Evolutionary conservation across 495 filamentous ascomycete genomes (phyloP).

Genomic region (Daldinia childiae): DNA sequence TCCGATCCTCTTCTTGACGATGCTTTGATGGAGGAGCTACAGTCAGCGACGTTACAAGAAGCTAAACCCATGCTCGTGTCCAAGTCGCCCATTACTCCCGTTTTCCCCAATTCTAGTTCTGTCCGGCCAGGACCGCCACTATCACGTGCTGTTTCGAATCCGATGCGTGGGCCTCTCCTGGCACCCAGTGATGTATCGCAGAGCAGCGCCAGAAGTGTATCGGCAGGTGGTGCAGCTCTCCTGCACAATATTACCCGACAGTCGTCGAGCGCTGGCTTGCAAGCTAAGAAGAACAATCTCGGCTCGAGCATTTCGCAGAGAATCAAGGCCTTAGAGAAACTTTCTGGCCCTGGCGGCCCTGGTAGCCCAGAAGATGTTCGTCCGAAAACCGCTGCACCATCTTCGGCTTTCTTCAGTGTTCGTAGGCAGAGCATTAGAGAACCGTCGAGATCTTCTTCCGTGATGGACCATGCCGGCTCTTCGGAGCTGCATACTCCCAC

Average conservation of each 20-base stretch:
- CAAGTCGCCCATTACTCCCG: constrained; percentile 80
- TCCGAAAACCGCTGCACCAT: constrained; percentile 51
- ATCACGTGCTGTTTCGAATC: constrained; percentile 59
- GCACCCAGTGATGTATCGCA: constrained; percentile 52
- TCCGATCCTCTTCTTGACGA: constrained; percentile 76
- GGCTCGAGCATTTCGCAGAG: constrained; percentile 89
- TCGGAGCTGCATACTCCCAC: constrained; percentile 49
- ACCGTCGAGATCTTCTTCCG: constrained; percentile 56
- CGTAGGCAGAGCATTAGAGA: constrained; percentile 56
- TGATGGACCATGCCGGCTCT: constrained; percentile 55
- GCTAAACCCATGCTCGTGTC: constrained; percentile 84
- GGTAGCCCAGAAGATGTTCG: constrained; percentile 46
- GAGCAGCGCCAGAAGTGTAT: constrained; percentile 56
- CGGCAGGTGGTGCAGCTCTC: constrained; percentile 56
- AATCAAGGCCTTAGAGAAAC: constrained; percentile 84
- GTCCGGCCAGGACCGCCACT: constrained; percentile 48
- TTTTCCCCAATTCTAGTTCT: constrained; percentile 60
- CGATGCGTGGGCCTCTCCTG: constrained; percentile 54
- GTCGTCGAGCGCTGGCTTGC: constrained; percentile 50
- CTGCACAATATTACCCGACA: constrained; percentile 60
- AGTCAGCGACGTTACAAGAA: constrained; percentile 81
- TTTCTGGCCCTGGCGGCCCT: constrained; percentile 58
- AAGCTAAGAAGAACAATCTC: constrained; percentile 80
- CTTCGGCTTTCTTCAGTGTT: constrained; percentile 63
- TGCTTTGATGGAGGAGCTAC: constrained; percentile 88